Percentiles rank a stretch among this genome's conserved stretches.
These are phyloP conservation scores for Boletus semigastroideus DNA, from an alignment of 1,284 basidiomycete genomes.

Conservation along the genomic window DNA sequence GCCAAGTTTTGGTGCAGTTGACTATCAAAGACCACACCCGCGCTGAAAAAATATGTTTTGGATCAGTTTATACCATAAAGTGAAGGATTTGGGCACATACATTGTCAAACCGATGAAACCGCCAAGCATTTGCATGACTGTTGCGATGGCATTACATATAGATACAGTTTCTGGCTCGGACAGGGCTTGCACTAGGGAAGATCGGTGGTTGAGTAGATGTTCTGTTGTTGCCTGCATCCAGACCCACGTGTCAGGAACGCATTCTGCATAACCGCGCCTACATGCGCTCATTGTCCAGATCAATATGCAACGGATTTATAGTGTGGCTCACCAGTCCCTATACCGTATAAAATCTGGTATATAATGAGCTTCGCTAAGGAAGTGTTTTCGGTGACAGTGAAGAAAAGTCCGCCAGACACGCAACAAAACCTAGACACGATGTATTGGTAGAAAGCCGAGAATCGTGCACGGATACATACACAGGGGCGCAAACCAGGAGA, in stretches of 20 bases:
- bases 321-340: constrained; percentile 10
- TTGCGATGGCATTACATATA: constrained; percentile 10
- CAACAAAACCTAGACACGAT: constrained; percentile 7
- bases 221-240: neutral
- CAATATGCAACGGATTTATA: neutral
- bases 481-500: constrained; percentile 6
- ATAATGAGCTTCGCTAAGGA: constrained; percentile 6
- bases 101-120: constrained; percentile 16
- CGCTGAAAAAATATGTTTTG: neutral
- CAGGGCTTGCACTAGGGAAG: constrained; percentile 13
- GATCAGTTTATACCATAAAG: neutral
- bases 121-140: constrained; percentile 20
- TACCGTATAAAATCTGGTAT: constrained; percentile 15
- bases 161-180: constrained; percentile 7
- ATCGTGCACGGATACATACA: constrained; percentile 1
- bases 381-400: constrained; percentile 10
- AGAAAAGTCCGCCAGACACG: constrained; percentile 12
- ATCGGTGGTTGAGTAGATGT: neutral
- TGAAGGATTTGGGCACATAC: neutral
- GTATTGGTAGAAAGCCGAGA: neutral
- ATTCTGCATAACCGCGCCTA: constrained; percentile 15
- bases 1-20: constrained; percentile 10
- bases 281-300: neutral
- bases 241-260: constrained; percentile 13
- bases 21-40: constrained; percentile 10